Base-by-base conservation (phyloP, 768 basidiomycete genomes). In the Leccinum imitatum region DNA sequence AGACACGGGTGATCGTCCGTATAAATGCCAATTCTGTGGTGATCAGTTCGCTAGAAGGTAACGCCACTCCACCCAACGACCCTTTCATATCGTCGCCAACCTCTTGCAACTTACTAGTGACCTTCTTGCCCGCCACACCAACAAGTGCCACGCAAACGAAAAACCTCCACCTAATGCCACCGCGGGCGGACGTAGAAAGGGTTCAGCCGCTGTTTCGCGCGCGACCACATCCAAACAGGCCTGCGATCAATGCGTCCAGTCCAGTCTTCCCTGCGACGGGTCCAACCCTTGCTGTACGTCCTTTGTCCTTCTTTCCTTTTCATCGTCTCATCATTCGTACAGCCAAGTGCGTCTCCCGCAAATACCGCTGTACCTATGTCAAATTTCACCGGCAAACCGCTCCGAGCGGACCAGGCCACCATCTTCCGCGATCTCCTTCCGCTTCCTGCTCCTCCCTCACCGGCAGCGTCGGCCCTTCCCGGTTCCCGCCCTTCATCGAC, bases 1-100 rank as follows among this genome's bases (percentile, higher is more conserved):
- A 93, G 91, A 94, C 75, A 93, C 91, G 41, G 91, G 91, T 59
- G 91, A 93, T 79, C 81, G 92, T 48, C 92, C 92, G 9, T 94
- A 94, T 80, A 91, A 91, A 69, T 94, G 92, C 66, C 87, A 87
- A 68, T 83, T 87, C 63, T 94, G 92, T 73, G 91, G 91, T 39
- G 92, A 94, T 77, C 91, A 93, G 75, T 94, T 94, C 69, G 92
- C 92, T 2, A 76, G 92, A 69, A 92, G 91, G 91, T 89, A 41
- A 50, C 11, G 72, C 52, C 56, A 54, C 62, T 21, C 54, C 59
- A 54, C 47, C 33, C 57, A 17, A 9, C 39, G 39, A 41, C 48
- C 54, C 57, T 50, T 23, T 62, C 54, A 27, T 47, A 47, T 59
- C 58, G 19, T 57, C 59, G 54, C 58, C 59, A 63, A 59, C 41